Evolutionary conservation across 805 yeast genomes (phyloP).

Genomic region (Crinitomyces ghanaensis): DNA sequence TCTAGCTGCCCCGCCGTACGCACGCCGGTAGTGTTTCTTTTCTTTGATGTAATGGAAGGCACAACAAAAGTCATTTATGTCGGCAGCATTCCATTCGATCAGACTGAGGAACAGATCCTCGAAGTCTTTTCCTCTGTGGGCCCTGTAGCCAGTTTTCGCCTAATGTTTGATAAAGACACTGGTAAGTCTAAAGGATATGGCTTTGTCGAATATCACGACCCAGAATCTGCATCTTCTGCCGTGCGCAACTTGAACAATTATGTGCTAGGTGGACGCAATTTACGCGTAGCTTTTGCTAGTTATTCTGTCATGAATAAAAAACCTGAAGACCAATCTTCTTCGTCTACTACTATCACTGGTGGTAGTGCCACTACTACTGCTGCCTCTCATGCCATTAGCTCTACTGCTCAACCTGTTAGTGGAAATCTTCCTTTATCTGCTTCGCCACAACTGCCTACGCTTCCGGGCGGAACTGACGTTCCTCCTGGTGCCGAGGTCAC

Average conservation of each 20-base stretch:
- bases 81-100: conserved; percentile 86
- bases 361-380: neutral
- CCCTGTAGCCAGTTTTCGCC: conserved; percentile 63
- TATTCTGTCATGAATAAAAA: conserved; percentile 27
- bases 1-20: neutral
- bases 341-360: neutral
- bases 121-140: conserved; percentile 83
- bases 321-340: conserved; percentile 10
- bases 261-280: conserved; percentile 54
- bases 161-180: conserved; percentile 77
- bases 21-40: neutral
- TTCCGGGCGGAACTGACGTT: conserved; percentile 44
- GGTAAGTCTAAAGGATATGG: conserved; percentile 81
- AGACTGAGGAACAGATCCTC: conserved; percentile 84
- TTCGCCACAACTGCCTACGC: conserved; percentile 6
- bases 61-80: conserved; percentile 45
- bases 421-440: neutral
- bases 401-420: neutral
- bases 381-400: neutral
- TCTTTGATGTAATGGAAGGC: conserved; percentile 1
- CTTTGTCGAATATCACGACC: conserved; percentile 69
- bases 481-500: conserved; percentile 26
- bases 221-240: conserved; percentile 82
- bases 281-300: conserved; percentile 66
- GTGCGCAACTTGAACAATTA: conserved; percentile 78